A percentile compares a stretch with the other conserved stretches of the same genome.
These are phyloP conservation scores for Bruguiera parviflora DNA, from an alignment of 345 rosid genomes.

Conservation along the genomic window DNA sequence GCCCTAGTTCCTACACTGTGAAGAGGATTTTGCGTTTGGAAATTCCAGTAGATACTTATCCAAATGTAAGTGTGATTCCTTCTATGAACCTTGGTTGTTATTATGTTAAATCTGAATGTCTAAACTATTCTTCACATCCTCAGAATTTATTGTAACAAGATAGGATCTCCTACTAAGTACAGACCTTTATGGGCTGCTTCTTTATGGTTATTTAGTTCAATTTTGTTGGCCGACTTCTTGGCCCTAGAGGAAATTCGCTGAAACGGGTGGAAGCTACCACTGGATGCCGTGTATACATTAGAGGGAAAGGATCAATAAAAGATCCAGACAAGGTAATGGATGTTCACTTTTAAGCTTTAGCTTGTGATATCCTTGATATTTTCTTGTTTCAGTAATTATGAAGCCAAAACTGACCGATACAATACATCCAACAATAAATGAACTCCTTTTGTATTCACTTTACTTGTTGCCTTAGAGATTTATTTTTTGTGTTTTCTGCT, in stretches of 20 bases:
- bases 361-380: background rate
- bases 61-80: constrained; percentile 43
- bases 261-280: constrained; percentile 62
- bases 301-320: constrained; percentile 27
- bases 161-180: background rate
- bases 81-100: constrained; percentile 2
- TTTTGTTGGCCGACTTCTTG: constrained; percentile 93
- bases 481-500: constrained; percentile 8
- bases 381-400: background rate
- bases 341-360: background rate
- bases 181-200: constrained; percentile 11
- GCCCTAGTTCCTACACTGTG: constrained; percentile 77
- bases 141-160: background rate
- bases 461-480: background rate
- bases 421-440: background rate
- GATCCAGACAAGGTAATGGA: constrained; percentile 25
- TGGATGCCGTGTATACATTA: constrained; percentile 25
- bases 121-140: background rate
- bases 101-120: background rate
- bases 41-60: constrained; percentile 90
- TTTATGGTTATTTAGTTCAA: constrained; percentile 53
- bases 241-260: constrained; percentile 94
- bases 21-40: constrained; percentile 93
- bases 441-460: background rate
- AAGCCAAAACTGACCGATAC: constrained; percentile 3